A percentile compares a stretch with the other conserved stretches of the same genome.
phyloP scores from a whole-genome alignment of 805 yeast genomes.

The Starmerella potacharoeniae region DNA sequence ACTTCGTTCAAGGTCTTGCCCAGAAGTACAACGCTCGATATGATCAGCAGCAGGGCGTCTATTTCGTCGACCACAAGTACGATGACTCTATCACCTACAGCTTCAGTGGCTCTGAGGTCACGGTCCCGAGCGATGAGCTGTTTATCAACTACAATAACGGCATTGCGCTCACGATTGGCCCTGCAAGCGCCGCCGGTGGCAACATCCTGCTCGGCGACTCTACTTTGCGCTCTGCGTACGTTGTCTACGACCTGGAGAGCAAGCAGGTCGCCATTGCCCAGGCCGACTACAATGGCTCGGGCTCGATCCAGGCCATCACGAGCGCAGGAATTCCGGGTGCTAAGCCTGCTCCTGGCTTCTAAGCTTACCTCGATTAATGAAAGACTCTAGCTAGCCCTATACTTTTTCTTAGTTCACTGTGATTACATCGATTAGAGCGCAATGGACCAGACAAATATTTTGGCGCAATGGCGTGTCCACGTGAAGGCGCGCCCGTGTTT shows the following conservation, averaged over 20 bases:
- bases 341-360: constrained; percentile 14
- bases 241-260: constrained; percentile 56
- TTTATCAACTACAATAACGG: background rate
- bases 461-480: too few species aligned
- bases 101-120: background rate
- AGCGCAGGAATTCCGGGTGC: constrained; percentile 25
- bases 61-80: background rate
- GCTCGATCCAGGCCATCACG: constrained; percentile 23
- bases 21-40: constrained; percentile 1
- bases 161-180: background rate
- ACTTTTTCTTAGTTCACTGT: too few species aligned
- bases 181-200: background rate
- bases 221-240: constrained; percentile 52
- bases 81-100: background rate
- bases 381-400: too few species aligned
- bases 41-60: background rate
- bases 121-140: background rate
- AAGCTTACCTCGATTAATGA: background rate
- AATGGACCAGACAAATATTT: too few species aligned
- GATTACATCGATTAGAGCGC: too few species aligned
- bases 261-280: constrained; percentile 46
- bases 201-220: constrained; percentile 50
- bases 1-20: constrained; percentile 7
- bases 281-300: constrained; percentile 27
- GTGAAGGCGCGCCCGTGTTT: too few species aligned